Evolutionary conservation across 306 rosid genomes (phyloP).

Genomic region (Casuarina equisetifolia): DNA sequence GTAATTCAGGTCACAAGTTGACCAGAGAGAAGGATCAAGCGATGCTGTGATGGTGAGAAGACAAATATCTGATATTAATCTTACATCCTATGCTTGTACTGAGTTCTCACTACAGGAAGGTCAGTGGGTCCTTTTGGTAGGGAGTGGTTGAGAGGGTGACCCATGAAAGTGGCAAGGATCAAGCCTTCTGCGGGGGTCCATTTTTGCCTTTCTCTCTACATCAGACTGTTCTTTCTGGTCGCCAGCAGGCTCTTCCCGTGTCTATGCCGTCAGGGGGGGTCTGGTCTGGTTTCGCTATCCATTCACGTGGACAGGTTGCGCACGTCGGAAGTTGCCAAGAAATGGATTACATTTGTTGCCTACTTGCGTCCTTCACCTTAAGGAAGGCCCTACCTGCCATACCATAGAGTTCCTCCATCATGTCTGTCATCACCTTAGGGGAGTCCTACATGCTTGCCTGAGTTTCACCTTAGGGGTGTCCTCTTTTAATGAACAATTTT

Average conservation of each 20-base stretch:
- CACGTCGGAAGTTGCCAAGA: constrained; percentile 38
- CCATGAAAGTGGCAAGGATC: background rate
- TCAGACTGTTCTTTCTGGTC: too few species aligned
- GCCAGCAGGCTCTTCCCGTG: constrained; percentile 15
- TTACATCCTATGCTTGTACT: background rate
- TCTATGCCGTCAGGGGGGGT: constrained; percentile 28
- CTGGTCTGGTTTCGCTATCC: constrained; percentile 19
- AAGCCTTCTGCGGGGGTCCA: background rate
- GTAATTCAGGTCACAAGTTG: constrained; percentile 31
- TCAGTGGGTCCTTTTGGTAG: background rate
- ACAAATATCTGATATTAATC: background rate
- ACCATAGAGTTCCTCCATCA: constrained; percentile 20
- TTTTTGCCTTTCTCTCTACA: too few species aligned
- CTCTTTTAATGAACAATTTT: too few species aligned
- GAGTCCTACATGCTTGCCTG: too few species aligned
- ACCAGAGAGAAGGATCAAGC: background rate
- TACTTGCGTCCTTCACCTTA: constrained; percentile 24
- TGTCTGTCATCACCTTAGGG: background rate
- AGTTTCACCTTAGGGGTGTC: too few species aligned
- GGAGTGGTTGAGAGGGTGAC: constrained; percentile 3
- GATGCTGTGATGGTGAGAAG: background rate
- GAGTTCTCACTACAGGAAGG: background rate
- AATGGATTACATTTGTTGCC: constrained; percentile 10
- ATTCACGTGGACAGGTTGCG: constrained; percentile 27
- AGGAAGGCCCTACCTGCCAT: constrained; percentile 32